A percentile compares a stretch with the other conserved stretches of the same genome.
Evolutionary conservation across 176 grass and related monocot species (phyloP).

Genomic region (Cenchrus americanus): DNA sequence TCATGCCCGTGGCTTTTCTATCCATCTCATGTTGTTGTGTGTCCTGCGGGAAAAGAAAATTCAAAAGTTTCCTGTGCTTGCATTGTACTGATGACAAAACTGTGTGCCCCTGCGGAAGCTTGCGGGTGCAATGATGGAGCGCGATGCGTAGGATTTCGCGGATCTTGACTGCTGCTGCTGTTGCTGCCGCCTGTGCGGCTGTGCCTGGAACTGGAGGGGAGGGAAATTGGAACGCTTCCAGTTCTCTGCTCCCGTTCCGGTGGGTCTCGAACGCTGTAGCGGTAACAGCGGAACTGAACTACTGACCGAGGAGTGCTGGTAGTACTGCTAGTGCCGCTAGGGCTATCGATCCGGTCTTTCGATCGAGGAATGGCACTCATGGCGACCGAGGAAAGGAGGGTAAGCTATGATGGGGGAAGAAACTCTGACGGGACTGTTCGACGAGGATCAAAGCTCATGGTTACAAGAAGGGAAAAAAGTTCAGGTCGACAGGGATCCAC

Average conservation of each 20-base stretch:
- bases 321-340: background rate
- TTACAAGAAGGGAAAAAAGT: background rate
- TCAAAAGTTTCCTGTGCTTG: background rate
- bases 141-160: slow-evolving; percentile 45
- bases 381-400: background rate
- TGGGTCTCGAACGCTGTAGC: slow-evolving; percentile 1
- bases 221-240: background rate
- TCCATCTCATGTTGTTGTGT: background rate
- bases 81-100: slow-evolving; percentile 45
- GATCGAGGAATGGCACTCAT: slow-evolving; percentile 10
- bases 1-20: slow-evolving; percentile 12
- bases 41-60: background rate
- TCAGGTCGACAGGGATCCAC: background rate
- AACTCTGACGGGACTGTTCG: background rate
- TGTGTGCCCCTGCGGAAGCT: slow-evolving; percentile 34
- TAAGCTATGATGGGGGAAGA: slow-evolving; percentile 9
- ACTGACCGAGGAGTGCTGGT: too few relatives aligned
- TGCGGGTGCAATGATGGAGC: slow-evolving; percentile 50
- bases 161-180: slow-evolving; percentile 48
- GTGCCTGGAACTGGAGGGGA: background rate
- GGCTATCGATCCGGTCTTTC: slow-evolving; percentile 26
- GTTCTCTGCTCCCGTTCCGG: background rate
- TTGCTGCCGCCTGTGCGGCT: background rate
- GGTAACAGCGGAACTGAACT: background rate
- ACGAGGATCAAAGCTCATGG: background rate